Percentiles rank a stretch among this genome's conserved stretches.
phyloP scores from a whole-genome alignment of 1,139 yeast genomes.

The Geotrichum cucujoidarum region DNA sequence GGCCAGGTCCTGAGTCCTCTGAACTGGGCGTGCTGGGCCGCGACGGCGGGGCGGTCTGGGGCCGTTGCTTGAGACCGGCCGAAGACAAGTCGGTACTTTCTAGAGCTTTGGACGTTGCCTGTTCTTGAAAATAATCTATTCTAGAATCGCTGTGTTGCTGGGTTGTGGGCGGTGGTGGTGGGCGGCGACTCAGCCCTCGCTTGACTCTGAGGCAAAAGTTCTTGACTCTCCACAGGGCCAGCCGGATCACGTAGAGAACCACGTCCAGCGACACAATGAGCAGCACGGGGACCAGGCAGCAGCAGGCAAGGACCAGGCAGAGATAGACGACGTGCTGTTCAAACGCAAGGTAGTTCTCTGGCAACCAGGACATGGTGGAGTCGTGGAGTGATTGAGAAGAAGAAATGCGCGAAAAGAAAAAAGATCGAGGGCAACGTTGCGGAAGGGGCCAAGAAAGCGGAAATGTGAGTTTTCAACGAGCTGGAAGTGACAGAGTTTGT shows the following conservation, averaged over 20 bases:
- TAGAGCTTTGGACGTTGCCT: too few relatives aligned
- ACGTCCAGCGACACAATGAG: slow-evolving; percentile 1
- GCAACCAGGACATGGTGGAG: slow-evolving; percentile 5
- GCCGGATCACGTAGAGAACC: neutral
- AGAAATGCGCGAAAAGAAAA: neutral
- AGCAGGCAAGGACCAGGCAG: neutral
- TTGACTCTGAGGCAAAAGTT: too few relatives aligned
- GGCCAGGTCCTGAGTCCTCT: too few relatives aligned
- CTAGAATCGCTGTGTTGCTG: too few relatives aligned
- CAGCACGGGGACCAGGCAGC: slow-evolving; percentile 7
- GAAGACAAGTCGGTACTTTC: too few relatives aligned
- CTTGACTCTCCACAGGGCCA: neutral
- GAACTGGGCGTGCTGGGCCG: too few relatives aligned
- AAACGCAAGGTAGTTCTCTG: neutral
- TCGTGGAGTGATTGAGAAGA: neutral
- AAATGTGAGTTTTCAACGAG: neutral
- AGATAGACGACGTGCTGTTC: neutral
- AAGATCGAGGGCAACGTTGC: neutral
- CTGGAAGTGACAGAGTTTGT: neutral
- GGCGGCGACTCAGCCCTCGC: too few relatives aligned
- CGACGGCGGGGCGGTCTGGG: too few relatives aligned
- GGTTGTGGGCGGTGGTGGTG: too few relatives aligned
- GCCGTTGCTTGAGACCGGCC: too few relatives aligned
- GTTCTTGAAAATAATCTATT: too few relatives aligned
- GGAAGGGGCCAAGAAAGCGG: neutral